Evolutionary conservation across 2,329 filamentous ascomycete species (phyloP).

Genomic region (Penicillium sp.): DNA sequence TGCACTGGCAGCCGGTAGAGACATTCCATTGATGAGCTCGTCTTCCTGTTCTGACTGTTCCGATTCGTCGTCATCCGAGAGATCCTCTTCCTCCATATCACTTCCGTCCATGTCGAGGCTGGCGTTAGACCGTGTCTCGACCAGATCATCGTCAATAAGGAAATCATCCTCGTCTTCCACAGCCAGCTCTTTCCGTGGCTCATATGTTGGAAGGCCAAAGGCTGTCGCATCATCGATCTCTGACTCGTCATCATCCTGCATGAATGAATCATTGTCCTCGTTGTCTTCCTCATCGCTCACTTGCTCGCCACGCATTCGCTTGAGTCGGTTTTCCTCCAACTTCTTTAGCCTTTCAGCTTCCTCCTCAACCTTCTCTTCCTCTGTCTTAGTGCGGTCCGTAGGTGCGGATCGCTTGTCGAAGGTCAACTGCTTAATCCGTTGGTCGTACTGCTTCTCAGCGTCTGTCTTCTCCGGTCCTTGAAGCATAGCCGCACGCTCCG

Average conservation of each 20-base stretch:
- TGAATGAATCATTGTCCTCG: slow-evolving; percentile 35
- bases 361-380: slow-evolving; percentile 78
- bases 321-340: slow-evolving; percentile 78
- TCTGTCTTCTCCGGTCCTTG: slow-evolving; percentile 63
- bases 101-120: slow-evolving; percentile 44
- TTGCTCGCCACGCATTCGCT: slow-evolving; percentile 84
- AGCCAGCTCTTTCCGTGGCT: slow-evolving; percentile 53
- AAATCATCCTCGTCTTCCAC: slow-evolving; percentile 96
- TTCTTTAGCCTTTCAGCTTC: slow-evolving; percentile 75
- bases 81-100: slow-evolving; percentile 56
- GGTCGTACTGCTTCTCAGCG: slow-evolving; percentile 85
- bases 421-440: slow-evolving; percentile 76
- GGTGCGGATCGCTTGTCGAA: slow-evolving; percentile 83
- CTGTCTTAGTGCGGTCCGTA: slow-evolving; percentile 84
- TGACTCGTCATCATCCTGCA: slow-evolving; percentile 36
- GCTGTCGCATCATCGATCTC: slow-evolving; percentile 59
- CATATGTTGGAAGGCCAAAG: slow-evolving; percentile 59
- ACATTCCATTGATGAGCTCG: slow-evolving; percentile 70
- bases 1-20: slow-evolving; percentile 40
- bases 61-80: slow-evolving; percentile 48
- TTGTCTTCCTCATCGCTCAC: slow-evolving; percentile 61
- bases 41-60: slow-evolving; percentile 56
- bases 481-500: slow-evolving; percentile 62
- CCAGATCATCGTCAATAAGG: slow-evolving; percentile 80
- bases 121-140: slow-evolving; percentile 72